Conservation (phyloP, 495 filamentous ascomycete genomes). For the Rostrohypoxylon terebratum region DNA sequence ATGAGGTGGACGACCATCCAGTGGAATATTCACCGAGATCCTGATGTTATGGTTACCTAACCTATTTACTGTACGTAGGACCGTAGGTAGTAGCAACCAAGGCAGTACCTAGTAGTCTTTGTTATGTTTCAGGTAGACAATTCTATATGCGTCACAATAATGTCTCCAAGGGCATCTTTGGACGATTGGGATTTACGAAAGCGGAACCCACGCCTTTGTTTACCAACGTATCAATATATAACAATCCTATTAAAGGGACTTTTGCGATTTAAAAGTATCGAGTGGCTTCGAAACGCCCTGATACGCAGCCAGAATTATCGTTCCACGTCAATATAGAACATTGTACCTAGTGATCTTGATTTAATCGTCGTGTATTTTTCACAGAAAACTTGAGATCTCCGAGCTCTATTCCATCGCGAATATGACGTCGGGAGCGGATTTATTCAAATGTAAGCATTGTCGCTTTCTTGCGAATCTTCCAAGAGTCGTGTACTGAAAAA, state of each 20-base stretch:
- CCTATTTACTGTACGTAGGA: too few relatives aligned
- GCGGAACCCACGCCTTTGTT: not conserved
- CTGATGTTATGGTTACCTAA: too few relatives aligned
- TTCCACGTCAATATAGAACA: not conserved
- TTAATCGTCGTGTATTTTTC: too few relatives aligned
- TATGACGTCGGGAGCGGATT: not conserved
- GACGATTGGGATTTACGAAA: not conserved
- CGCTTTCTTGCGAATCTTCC: too few relatives aligned
- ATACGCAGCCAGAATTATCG: not conserved
- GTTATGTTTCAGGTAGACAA: not conserved
- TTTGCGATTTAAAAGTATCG: not conserved
- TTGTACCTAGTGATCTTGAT: not conserved
- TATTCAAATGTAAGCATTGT: too few relatives aligned
- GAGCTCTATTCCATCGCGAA: not conserved
- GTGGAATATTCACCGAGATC: too few relatives aligned
- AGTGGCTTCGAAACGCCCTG: not conserved
- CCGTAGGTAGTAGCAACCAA: too few relatives aligned
- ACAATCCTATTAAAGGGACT: not conserved
- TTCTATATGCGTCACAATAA: not conserved
- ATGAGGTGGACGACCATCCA: too few relatives aligned
- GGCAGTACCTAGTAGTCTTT: not conserved
- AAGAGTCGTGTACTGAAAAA: too few relatives aligned
- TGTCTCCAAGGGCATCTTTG: too few relatives aligned
- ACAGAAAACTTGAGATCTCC: too few relatives aligned
- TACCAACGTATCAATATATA: not conserved